Percentiles rank a stretch among this genome's conserved stretches.
These are phyloP conservation scores for Middelhovenomyces tepae DNA, from an alignment of 805 yeast species.

Conservation along the genomic window DNA sequence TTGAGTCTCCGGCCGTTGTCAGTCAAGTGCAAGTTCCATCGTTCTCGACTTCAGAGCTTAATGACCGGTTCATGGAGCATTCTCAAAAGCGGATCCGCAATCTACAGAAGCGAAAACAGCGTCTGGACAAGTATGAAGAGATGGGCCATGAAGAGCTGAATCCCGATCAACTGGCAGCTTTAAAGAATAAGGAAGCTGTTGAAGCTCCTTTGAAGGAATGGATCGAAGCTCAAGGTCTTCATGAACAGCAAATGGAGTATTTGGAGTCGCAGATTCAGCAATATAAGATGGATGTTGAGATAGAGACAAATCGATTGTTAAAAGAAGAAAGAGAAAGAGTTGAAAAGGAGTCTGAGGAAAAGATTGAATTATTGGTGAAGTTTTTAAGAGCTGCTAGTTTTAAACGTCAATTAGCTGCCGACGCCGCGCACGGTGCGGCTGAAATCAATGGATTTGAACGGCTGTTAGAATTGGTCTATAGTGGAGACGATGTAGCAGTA, in stretches of 20 bases:
- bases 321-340: slow-evolving; percentile 13
- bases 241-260: slow-evolving; percentile 14
- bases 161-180: slow-evolving; percentile 28
- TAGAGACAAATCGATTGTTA: no score
- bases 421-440: slow-evolving; percentile 2
- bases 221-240: slow-evolving; percentile 20
- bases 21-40: no score
- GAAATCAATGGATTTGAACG: slow-evolving; percentile 22
- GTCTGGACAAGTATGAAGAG: slow-evolving; percentile 28
- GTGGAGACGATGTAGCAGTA: slow-evolving; percentile 27
- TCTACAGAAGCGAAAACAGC: slow-evolving; percentile 27
- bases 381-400: slow-evolving; percentile 28
- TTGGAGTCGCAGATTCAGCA: slow-evolving; percentile 10
- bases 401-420: slow-evolving; percentile 22
- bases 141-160: slow-evolving; percentile 24
- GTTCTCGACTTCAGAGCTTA: no score
- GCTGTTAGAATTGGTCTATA: slow-evolving; percentile 23
- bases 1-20: no score
- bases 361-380: slow-evolving; percentile 18
- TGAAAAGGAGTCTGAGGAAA: slow-evolving; percentile 15
- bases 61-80: slow-evolving; percentile 16
- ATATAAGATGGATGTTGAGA: slow-evolving; percentile 10
- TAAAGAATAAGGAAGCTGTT: slow-evolving; percentile 25
- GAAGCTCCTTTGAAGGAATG: slow-evolving; percentile 29
- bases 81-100: slow-evolving; percentile 28